Percentiles rank a stretch among this genome's conserved stretches.
Conservation (phyloP, 192 early-diverging fungal genomes). For the Backusella tuberculispora region DNA sequence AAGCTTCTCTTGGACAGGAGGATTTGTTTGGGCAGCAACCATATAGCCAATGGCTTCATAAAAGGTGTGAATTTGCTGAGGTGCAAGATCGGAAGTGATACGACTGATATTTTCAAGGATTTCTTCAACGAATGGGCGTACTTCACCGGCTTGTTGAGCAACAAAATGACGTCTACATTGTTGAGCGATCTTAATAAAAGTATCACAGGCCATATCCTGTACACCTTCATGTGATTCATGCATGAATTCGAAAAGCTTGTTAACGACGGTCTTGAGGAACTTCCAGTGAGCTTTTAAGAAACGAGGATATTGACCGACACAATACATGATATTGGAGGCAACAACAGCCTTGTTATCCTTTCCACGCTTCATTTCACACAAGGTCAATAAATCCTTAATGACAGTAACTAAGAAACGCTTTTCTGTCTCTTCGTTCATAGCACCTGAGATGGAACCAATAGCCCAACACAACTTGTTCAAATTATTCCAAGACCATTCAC, state of each 20-base stretch:
- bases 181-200: conserved; percentile 98
- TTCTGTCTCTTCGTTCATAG: conserved; percentile 96
- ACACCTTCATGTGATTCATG: conserved; percentile 99
- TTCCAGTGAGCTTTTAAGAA: conserved; percentile 99
- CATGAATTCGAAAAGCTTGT: conserved; percentile 99
- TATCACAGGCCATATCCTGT: conserved; percentile 99
- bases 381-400: conserved; percentile 95
- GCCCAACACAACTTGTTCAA: conserved; percentile 99
- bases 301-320: conserved; percentile 99
- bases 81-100: conserved; percentile 89
- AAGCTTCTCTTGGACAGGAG: conserved; percentile 77
- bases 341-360: conserved; percentile 99
- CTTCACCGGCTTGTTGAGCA: conserved; percentile 87
- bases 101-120: conserved; percentile 80
- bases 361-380: conserved; percentile 97
- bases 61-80: conserved; percentile 97
- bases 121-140: conserved; percentile 94
- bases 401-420: conserved; percentile 97
- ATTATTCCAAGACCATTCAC: conserved; percentile 98
- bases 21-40: conserved; percentile 91
- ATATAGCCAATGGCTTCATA: conserved; percentile 98
- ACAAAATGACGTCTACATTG: conserved; percentile 98
- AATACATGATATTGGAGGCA: conserved; percentile 99
- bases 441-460: conserved; percentile 97
- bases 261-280: conserved; percentile 99